Base-by-base conservation (phyloP, 371 early-diverging fungal genomes). In the Mucor circinelloides region DNA sequence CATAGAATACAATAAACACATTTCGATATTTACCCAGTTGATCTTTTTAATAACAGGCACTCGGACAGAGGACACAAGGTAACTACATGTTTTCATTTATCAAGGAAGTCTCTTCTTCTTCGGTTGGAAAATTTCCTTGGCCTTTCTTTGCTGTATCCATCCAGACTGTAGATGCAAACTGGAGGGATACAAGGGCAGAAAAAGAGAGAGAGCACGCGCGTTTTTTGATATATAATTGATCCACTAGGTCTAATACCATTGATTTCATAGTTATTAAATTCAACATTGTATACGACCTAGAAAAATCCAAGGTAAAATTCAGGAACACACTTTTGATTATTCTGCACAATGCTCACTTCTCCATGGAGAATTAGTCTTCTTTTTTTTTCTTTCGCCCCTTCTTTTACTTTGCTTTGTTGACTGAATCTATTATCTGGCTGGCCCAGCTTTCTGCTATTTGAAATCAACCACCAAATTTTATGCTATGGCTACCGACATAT, bases 401-500 rank as follows among this genome's bases (percentile, higher is more conserved):
- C 27, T 52, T 52, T 8, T 1, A 8, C 10, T 21, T 27, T 50
- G 21, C 21, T 52, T 13, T 52, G 40, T 52, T 21, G 23, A 52
- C 27, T 52, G 27, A 23, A 25, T 55, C 36, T 46, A 21, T 6
- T 59, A 52, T 57, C 68, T 68, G 68, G 68, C 68, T 68, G 68
- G 68, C 57, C 68, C 68, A 68, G 68, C 50, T 25, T 58, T 40
- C 27, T 54, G 34, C 50, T 30, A 48, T 50, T 21, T 21, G 27
- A 34, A 28, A 30, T 4, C 38, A 42, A 30, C 44, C 42, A 64
- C 21, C 57, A 42, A 30, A 57, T 31, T 60, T 15, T 62, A 68
- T 68, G 62, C 68, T 38, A 68, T 68, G 68, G 25, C 68, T 34
- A 61, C 62, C 13, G 55, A 62, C 46, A 62, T 61, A 23, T 57